A percentile compares a stretch with the other conserved stretches of the same genome.
Evolutionary conservation across 148 eudicot genomes (phyloP).

Genomic region (Chenopodium suecicum): DNA sequence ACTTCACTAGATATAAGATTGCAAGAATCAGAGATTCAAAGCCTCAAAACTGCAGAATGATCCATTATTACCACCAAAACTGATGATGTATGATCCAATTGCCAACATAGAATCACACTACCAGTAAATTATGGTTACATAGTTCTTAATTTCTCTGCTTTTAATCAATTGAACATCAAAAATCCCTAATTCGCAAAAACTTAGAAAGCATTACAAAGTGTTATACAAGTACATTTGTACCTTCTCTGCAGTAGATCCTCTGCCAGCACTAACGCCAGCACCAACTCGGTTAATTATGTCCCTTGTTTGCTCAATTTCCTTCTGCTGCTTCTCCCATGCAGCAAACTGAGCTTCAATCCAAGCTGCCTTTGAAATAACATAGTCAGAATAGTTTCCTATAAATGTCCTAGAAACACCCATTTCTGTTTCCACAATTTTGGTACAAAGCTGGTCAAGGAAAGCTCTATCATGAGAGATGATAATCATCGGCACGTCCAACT

Average conservation of each 20-base stretch:
- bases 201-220: background rate
- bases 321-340: conserved; percentile 97
- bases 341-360: conserved; percentile 92
- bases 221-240: conserved; percentile 29
- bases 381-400: conserved; percentile 83
- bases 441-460: conserved; percentile 96
- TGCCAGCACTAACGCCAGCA: conserved; percentile 77
- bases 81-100: background rate
- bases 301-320: conserved; percentile 84
- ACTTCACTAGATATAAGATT: background rate
- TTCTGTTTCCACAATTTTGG: conserved; percentile 96
- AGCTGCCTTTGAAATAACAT: conserved; percentile 69
- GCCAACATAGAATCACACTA: background rate
- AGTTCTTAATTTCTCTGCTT: background rate
- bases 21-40: background rate
- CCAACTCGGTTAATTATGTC: conserved; percentile 74
- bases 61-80: background rate
- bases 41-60: background rate
- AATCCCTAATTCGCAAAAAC: background rate
- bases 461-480: conserved; percentile 98
- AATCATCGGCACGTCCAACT: conserved; percentile 87
- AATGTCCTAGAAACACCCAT: conserved; percentile 94
- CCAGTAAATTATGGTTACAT: background rate
- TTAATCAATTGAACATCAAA: background rate
- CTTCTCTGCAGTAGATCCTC: conserved; percentile 94